Evolutionary conservation across 495 filamentous ascomycete genomes (phyloP), one percentile per base, ranked within the genome.

Genomic region (Neurospora cerealis): DNA sequence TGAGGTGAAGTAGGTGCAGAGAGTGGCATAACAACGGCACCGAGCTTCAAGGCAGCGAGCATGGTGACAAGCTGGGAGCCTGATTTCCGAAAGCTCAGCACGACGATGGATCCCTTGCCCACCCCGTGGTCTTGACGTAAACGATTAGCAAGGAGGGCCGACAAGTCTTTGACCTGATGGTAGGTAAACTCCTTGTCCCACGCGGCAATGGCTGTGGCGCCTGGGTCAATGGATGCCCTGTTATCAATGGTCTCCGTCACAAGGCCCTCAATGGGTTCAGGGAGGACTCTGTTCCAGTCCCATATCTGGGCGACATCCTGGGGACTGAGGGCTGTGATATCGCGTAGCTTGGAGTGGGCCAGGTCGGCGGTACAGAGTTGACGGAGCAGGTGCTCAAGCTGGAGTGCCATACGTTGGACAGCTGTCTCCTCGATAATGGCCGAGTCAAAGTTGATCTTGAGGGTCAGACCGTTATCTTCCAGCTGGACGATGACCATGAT

Each of bases 371-470:
- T 6, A 24, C 42, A 69, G 32, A 83, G 71, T 24, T 72, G 72
- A 36, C 73, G 70, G 11, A 78, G 48, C 1, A 78, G 70, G 32
- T 73, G 72, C 24, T 80, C 74, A 37, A 81, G 72, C 28, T 81
- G 79, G 7, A 74, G 46, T 1, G 74, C 44, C 34, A 80, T 77
- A n/a, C 74, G 77, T 17, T 79, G 70, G 13, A 77, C 54, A 21
- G 78, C 73, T 75, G 77, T 77, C 4, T 39, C 17, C 0, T 79
- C 78, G 69, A 81, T 70, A 7, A 79, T 72, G 0, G 66, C 70
- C 28, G 75, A 72, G 46, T 81, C 74, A 42, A 76, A 75, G 54
- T 79, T 76, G 69, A 78, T 4, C 0, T 44, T 44, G 42, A 44
- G 19, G 6, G 42, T 9, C 7, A 44, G 42, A 2, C 42, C 42